phyloP scores from a whole-genome alignment of 805 yeast genomes.

The Jamesozyma gamospora region DNA sequence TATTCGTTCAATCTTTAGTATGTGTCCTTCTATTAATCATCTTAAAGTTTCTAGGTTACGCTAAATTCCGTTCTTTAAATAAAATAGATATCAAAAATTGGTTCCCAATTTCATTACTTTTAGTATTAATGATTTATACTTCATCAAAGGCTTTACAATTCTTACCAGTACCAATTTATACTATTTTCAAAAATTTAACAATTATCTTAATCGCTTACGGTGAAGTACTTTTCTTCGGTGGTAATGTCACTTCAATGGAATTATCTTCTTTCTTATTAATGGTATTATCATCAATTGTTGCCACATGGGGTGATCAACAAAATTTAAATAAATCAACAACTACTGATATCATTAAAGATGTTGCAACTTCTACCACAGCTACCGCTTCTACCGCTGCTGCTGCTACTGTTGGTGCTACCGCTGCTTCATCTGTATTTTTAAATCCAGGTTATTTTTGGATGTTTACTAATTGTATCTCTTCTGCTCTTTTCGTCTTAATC shows the following conservation, averaged over 20 bases:
- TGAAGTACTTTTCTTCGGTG: conserved; percentile 96
- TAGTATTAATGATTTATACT: conserved; percentile 92
- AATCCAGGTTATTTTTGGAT: conserved; percentile 92
- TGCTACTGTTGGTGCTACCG: conserved; percentile 16
- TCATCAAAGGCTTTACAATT: conserved; percentile 89
- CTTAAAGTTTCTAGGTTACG: conserved; percentile 65
- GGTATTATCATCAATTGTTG: conserved; percentile 93
- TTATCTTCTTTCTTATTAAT: conserved; percentile 79
- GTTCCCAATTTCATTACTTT: conserved; percentile 84
- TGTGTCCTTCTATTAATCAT: conserved; percentile 65
- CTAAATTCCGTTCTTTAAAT: conserved; percentile 81
- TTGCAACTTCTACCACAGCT: too few relatives aligned
- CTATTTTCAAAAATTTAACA: conserved; percentile 95
- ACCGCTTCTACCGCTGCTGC: conserved; percentile 26
- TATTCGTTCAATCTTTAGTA: conserved; percentile 81
- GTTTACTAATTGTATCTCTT: conserved; percentile 87
- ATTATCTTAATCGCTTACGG: conserved; percentile 96
- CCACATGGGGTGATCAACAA: conserved; percentile 74
- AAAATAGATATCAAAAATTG: conserved; percentile 86
- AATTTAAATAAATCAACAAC: too few relatives aligned
- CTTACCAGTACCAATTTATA: conserved; percentile 89
- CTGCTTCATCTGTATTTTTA: conserved; percentile 29
- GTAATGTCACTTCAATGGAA: conserved; percentile 81
- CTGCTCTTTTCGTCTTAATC: conserved; percentile 85
- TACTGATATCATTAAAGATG: too few relatives aligned